A percentile compares a stretch with the other conserved stretches of the same genome.
Evolutionary conservation across 2,329 filamentous ascomycete genomes (phyloP).

Genomic region (Colletotrichum aenigma): DNA sequence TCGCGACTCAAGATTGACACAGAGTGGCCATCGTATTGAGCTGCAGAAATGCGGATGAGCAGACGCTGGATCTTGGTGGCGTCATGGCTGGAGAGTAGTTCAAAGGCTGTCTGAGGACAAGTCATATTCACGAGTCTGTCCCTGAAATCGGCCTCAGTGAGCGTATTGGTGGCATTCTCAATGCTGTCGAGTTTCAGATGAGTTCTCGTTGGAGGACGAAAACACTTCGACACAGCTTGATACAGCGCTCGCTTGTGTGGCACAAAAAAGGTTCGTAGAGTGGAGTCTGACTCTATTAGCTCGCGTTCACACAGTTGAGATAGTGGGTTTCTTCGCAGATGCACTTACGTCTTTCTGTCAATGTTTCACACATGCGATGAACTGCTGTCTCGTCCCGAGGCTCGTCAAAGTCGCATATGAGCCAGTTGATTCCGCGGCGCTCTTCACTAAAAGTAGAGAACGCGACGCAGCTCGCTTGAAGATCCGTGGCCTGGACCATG

Average conservation of each 20-base stretch:
- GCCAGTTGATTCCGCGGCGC: constrained; percentile 1
- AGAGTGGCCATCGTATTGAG: constrained; percentile 53
- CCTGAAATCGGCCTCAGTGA: neutral
- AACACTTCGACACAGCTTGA: constrained; percentile 50
- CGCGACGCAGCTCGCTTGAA: neutral
- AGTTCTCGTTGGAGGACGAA: constrained; percentile 15
- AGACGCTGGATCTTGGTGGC: constrained; percentile 26
- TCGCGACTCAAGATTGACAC: constrained; percentile 51
- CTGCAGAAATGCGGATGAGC: constrained; percentile 50
- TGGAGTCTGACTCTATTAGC: constrained; percentile 19
- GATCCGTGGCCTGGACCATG: neutral
- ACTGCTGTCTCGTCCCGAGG: neutral
- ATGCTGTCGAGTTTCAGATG: neutral
- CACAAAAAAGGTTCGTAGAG: constrained; percentile 59
- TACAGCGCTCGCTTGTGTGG: constrained; percentile 48
- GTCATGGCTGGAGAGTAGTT: neutral
- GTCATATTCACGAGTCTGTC: neutral
- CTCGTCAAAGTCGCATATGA: neutral
- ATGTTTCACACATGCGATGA: neutral
- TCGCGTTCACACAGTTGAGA: accelerated
- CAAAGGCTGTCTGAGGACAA: neutral
- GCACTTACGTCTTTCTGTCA: neutral
- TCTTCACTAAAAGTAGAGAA: neutral
- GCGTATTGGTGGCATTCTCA: neutral
- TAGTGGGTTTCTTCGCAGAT: too few relatives aligned